Base-by-base conservation (phyloP, 495 filamentous ascomycete genomes). In the Penicillium goetzii region DNA sequence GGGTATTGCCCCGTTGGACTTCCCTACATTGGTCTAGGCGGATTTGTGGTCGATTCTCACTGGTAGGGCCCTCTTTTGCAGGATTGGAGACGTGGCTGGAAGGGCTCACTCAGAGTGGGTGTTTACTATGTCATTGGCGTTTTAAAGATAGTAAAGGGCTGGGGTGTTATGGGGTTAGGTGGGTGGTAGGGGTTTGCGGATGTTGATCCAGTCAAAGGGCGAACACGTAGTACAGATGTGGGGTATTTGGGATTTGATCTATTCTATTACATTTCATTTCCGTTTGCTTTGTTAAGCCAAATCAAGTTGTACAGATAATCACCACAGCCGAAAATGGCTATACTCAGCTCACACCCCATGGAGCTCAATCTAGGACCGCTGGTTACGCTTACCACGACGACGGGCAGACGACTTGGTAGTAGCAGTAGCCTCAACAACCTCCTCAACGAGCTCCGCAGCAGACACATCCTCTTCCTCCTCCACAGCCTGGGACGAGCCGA, bases 361-460 rank as follows among this genome's bases (percentile, higher is more conserved):
- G 17, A 15, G 32, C 28, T 9, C 30, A 36, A 21, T 7, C 68
- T 62, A 78, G 67, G 72, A 73, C 60, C 66, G 71, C 65, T 78
- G 72, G 15, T 76, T 72, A 26, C 74, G 75, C 68, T 75, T 79
- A 5, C 61, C 67, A 40, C 74, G 74, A 60, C 67, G 73, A 36
- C 70, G 70, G 32, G 69, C 65, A 12, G 72, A 58, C 12, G 61
- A 19, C 60, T 67, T 75, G 2, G 74, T 68, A 11, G 68, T 71
- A 4, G 70, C 65, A 19, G 66, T 72, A 21, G 73, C 75, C 60
- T 68, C 75, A 21, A 12, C 66, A 38, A 59, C 47, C n/a, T 72
- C 72, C 3, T 71, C 74, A n/a, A 61, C 78, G 69, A 56, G 79
- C 72, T 61, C 59, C 10, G 30, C 50, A 36, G 23, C 50, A 11